Conservation (phyloP, 768 basidiomycete genomes). For the Cystofilobasidium capitatum region DNA sequence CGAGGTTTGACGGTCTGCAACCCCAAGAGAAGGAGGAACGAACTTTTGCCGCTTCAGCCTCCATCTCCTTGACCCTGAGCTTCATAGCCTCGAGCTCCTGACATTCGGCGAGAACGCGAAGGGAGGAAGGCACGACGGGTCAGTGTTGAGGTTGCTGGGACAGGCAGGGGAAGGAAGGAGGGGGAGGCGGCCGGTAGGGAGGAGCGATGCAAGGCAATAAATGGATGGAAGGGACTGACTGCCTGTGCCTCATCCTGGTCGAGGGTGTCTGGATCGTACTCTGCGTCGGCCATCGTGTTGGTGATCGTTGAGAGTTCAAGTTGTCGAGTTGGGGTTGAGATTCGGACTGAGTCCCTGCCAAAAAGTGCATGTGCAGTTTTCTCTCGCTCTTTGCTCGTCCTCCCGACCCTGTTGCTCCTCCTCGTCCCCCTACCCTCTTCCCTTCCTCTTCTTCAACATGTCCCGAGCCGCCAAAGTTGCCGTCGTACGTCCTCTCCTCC, state of each 20-base stretch:
- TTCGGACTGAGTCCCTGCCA: not conserved
- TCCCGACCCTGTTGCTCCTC: not conserved
- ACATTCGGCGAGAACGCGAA: no score
- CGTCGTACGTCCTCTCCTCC: conserved; percentile 32
- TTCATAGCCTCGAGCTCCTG: conserved; percentile 40
- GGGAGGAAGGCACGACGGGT: not conserved
- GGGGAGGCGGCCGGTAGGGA: not conserved
- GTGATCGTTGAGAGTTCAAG: not conserved
- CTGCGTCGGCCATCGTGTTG: conserved; percentile 10
- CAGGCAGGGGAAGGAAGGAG: not conserved
- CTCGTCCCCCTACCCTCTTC: not conserved
- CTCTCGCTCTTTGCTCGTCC: not conserved
- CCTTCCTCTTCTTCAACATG: conserved; percentile 31
- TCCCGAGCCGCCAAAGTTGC: conserved; percentile 35
- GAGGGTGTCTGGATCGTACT: not conserved
- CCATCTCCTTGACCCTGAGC: conserved; percentile 38
- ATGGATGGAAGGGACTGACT: not conserved
- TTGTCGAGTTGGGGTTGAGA: not conserved
- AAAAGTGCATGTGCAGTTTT: not conserved
- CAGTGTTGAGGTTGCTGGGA: not conserved
- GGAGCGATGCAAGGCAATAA: not conserved
- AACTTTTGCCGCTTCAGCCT: conserved; percentile 37
- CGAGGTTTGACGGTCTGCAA: no score
- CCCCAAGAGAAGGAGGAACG: conserved; percentile 13
- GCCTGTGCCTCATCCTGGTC: conserved; percentile 19